Base-by-base conservation (phyloP, 768 basidiomycete genomes). In the Rhizopogon vulgaris region DNA sequence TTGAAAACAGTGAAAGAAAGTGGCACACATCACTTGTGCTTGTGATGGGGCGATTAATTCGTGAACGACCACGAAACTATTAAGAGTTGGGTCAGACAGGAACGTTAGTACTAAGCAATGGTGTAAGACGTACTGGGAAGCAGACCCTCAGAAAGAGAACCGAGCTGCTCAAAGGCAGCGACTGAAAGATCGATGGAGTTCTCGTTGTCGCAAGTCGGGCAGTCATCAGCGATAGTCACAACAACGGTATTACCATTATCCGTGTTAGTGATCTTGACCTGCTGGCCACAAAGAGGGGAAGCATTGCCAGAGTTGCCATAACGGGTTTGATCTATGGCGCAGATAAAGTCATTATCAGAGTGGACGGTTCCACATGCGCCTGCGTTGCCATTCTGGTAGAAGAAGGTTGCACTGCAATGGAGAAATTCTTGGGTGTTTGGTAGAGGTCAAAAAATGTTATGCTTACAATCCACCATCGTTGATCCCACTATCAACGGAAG, bases 181-280 rank as follows among this genome's bases (percentile, higher is more conserved):
- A 58, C 50, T n/a, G 87, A 89, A 39, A 90, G 73, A 60, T 90
- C 87, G 62, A 96, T 82, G 14, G 84, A 87, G 66, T 85, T 77
- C 27, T 34, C 32, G 59, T 78, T 81, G 0, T 61, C 47, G 71
- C 91, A 95, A 17, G 84, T 85, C 24, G 91, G 90, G 75, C 92
- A 96, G 36, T 77, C 83, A 58, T 93, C 91, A 11, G 79, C 88
- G 56, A 96, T 74, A 24, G 73, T 77, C 41, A 83, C 90, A 3
- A 67, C 73, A 52, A 87, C 76, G n/a, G 67, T 63, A 67, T 73
- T 22, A 45, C 77, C 73, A 11, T 48, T 69, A 69, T 80, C 82
- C 24, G 70, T 58, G 72, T 89, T 87, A 52, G 72, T 82, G 63
- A 96, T 79, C 57, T 63, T 57, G 59, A 95, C 78, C 43, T 69